Percentiles rank a stretch among this genome's conserved stretches.
Conservation (phyloP, 495 filamentous ascomycete genomes). For the Podospora sp. region DNA sequence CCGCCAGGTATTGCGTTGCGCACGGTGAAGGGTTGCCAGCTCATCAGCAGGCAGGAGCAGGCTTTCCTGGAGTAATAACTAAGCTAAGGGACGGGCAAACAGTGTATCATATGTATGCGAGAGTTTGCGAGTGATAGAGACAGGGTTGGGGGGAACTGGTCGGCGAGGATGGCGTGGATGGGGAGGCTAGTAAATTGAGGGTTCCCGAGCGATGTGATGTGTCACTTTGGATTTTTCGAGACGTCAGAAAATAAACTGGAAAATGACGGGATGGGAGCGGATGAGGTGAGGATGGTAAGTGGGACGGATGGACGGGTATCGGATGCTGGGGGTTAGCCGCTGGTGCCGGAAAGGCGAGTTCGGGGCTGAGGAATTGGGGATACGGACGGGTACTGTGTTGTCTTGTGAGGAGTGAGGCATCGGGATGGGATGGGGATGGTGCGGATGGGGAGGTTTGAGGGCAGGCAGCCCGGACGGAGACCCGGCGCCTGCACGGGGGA, state of each 20-base stretch:
- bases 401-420: no score
- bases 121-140: neutral
- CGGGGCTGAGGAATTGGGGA: neutral
- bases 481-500: no score
- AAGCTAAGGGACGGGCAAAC: no score
- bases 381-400: no score
- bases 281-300: neutral
- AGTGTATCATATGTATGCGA: neutral
- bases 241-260: conserved; percentile 11
- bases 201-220: conserved; percentile 12
- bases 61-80: neutral
- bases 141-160: neutral
- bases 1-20: neutral
- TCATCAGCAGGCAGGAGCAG: neutral
- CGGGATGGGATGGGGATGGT: no score
- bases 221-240: conserved; percentile 12
- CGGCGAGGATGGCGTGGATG: neutral
- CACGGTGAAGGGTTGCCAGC: neutral
- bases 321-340: neutral
- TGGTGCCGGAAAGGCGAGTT: no score
- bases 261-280: neutral
- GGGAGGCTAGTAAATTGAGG: neutral
- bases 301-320: neutral
- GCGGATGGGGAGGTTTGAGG: no score
- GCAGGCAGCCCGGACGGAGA: no score